Evolutionary conservation across 345 rosid species (phyloP), one percentile per base, ranked within the genome.

Genomic region (Camelina neglecta): DNA sequence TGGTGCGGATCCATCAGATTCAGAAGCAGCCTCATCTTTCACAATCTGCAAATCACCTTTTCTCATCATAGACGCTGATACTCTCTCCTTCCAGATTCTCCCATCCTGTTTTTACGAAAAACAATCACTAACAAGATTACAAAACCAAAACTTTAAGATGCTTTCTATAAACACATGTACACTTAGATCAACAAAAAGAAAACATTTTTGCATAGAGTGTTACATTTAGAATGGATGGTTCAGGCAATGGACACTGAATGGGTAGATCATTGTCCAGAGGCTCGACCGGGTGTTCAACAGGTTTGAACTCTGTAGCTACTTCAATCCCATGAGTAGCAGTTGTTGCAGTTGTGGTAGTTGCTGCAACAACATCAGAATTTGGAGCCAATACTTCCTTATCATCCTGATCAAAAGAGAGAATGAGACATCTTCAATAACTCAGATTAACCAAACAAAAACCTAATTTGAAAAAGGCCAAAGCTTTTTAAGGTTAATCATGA

Each of bases 181-280:
- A 57, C 29, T 56, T 7, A 49, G 23, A 21, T 16, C 23, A 66
- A 47, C 53, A 21, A 44, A 23, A 38, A 8, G 41, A 59, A 68
- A 60, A 8, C 23, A 64, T 11, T 16, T 53, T 31, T 15, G 24
- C 18, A 20, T 50, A 56, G 68, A 76, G 74, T 68, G 85, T 81
- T 84, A 94, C 98, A 80, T 94, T 89, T 23, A 94, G 90, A 80
- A 94, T 92, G 23, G 97, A 94, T 68, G 93, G 97, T 75, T 94
- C 98, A 0, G 98, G 93, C 6, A 85, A 63, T 4, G 96, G 98
- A 80, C 98, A 94, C 41, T 89, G 93, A 69, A 94, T 87, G 1
- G 98, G 95, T 72, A 42, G 84, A 77, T 88, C 96, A 45, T 79
- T 88, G 76, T 92, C 87, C n/a, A 84, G 72, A 67, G 98, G 98